These are phyloP conservation scores for Magnolia sinica DNA, from an alignment of 164 flowering plant genomes.

Conservation along the genomic window DNA sequence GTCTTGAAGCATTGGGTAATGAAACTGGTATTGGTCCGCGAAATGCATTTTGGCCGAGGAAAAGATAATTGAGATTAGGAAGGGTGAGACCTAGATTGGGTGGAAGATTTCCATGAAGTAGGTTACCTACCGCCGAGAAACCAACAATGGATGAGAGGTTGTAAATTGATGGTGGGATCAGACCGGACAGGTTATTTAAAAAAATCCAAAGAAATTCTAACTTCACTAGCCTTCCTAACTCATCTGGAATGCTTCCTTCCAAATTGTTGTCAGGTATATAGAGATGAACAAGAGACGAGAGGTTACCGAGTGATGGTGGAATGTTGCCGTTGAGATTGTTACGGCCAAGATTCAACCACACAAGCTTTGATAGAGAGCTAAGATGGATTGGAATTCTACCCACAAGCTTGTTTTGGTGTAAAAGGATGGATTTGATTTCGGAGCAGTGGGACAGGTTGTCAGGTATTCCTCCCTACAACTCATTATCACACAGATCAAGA, in stretches of 20 bases:
- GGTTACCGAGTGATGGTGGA: slow-evolving; percentile 8
- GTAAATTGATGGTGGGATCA: neutral
- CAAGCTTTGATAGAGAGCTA: slow-evolving; percentile 1
- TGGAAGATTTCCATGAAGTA: neutral
- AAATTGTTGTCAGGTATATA: neutral
- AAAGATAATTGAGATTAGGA: slow-evolving; percentile 3
- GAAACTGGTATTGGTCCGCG: slow-evolving; percentile 27
- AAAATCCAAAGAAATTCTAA: neutral
- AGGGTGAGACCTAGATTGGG: neutral
- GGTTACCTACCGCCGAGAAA: neutral
- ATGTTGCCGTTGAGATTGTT: slow-evolving; percentile 4
- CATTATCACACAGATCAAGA: neutral
- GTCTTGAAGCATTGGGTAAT: slow-evolving; percentile 28
- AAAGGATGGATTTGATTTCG: neutral
- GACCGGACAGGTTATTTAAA: neutral
- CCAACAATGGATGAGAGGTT: neutral
- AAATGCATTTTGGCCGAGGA: slow-evolving; percentile 13
- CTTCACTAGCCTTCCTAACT: neutral
- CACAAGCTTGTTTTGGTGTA: neutral
- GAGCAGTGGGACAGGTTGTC: slow-evolving; percentile 6
- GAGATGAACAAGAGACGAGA: slow-evolving; percentile 5
- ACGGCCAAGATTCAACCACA: neutral
- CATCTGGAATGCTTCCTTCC: slow-evolving; percentile 3
- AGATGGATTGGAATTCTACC: slow-evolving; percentile 3
- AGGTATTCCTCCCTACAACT: neutral